Conservation (phyloP, 345 rosid genomes). For the Combretum micranthum region DNA sequence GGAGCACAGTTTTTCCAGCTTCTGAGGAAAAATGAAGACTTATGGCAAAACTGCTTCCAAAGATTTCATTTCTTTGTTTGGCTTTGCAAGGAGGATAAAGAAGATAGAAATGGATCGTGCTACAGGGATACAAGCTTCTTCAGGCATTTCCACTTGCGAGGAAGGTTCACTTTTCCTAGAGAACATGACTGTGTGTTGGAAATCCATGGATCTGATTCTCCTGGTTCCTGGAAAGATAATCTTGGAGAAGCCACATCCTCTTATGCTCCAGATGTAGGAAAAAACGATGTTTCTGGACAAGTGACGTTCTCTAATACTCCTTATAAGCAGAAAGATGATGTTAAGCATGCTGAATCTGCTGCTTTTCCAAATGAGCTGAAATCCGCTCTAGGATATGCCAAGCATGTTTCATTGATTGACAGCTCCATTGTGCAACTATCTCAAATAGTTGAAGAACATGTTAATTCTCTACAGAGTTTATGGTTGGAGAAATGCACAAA, state of each 20-base stretch:
- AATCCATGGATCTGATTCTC: too few relatives aligned
- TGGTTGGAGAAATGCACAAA: conserved; percentile 28
- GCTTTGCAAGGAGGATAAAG: neutral
- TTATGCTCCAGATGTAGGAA: too few relatives aligned
- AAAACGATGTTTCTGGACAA: too few relatives aligned
- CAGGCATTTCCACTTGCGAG: too few relatives aligned
- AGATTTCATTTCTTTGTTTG: neutral
- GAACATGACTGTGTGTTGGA: too few relatives aligned
- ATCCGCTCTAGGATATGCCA: conserved; percentile 13
- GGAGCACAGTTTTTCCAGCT: conserved; percentile 10
- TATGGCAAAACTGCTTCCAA: conserved; percentile 3
- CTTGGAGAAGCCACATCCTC: too few relatives aligned
- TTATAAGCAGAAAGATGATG: neutral
- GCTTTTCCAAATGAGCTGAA: conserved; percentile 9
- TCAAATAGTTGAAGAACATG: conserved; percentile 14
- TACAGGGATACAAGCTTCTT: too few relatives aligned
- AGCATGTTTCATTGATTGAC: conserved; percentile 24
- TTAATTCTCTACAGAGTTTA: conserved; percentile 19
- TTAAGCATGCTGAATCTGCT: conserved; percentile 26
- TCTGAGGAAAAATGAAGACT: conserved; percentile 3
- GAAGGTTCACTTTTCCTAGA: too few relatives aligned
- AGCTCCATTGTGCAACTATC: conserved; percentile 19
- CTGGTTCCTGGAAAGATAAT: too few relatives aligned
- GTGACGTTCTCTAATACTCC: too few relatives aligned
- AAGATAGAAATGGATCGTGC: neutral